Base-by-base conservation (phyloP, 1,284 basidiomycete genomes). In the Marasmius fiardii region DNA sequence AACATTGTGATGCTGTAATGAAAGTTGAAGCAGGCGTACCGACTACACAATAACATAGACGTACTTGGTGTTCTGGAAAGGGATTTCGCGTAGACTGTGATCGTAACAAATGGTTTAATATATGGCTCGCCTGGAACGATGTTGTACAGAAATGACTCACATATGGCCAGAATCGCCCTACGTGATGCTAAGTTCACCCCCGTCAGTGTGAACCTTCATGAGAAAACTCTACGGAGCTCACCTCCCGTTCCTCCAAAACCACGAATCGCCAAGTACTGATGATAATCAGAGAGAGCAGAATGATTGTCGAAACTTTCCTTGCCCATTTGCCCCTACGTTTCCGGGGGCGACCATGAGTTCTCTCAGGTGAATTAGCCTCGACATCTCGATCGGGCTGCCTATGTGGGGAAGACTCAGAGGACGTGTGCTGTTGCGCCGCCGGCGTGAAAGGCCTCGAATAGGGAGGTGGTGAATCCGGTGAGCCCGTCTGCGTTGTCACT, bases 391-490 rank as follows among this genome's bases (percentile, higher is more conserved):
- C 4, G 4, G 10, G 8, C 31, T 31, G 39, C 11, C 39, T 41
- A 41, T n/a, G 39, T 7, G 39, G n/a, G 16, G 39, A 37, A n/a
- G 35, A 37, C 35, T 11, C 39, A 10, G 39, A 6, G 16, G 39
- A 18, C 39, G 39, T 49, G 10, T 31, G 24, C 31, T 49, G 26
- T 8, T 23, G 47, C 28, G 5, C 11, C 26, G 44, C 44, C n/a
- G 47, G 47, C 10, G 26, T 49, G n/a, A n/a, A 11, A 28, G 47
- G 47, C 14, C 47, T 49, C 14, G 47, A 49, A 33, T 49, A 49
- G 2, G 47, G 47, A 31, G 47, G 47, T 31, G 47, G 47, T 33
- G 31, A 41, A 41, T 41, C 39, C 20, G 26, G 26, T n/a, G 23
- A n/a, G 26, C 12, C 20, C 28, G 26, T 16, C n/a, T 14, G 18